Evolutionary conservation across 179 eudicot species (phyloP), one percentile per base, ranked within the genome.

Genomic region (Patellifolia procumbens): DNA sequence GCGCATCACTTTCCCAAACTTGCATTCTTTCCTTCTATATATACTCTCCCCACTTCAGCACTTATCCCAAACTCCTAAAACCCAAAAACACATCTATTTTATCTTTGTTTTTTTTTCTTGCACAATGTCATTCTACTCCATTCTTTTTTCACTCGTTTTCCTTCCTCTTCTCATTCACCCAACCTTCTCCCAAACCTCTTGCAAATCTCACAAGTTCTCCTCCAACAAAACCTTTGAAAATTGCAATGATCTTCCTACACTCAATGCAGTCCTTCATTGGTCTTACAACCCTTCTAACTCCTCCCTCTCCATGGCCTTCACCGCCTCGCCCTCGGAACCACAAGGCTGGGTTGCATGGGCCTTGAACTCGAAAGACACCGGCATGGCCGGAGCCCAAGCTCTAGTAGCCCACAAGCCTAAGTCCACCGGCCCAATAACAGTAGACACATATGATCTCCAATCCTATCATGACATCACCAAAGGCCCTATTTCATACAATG

Each of bases 261-360:
- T 93, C 2, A 61, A 32, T 52, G 82, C 94, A 19, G 70, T 71
- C 84, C 89, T 92, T 72, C 92, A 91, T 75, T 91, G 89, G 89
- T 81, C 87, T 74, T 87, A 85, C 84, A 7, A 80, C 74, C 58
- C 83, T 6, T 2, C 86, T 59, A 52, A 71, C 3, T 80, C 89
- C 60, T 73, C 91, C 5, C 89, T 91, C 70, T 76, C 87, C 68
- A 34, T 91, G 58, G 94, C 86, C 70, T 93, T 87, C 84, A 34
- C 76, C 15, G 91, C 97, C 32, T 79, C 89, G 13, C 91, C 91
- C 6, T 71, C 91, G 6, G 32, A 70, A 20, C 34, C 91, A n/a
- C 28, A 74, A 65, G 97, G 97, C 2, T 93, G 98, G 98, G 81
- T 91, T 51, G 62, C 93, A 0, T 93, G 91, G 93, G 98, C 89